Evolutionary conservation across 1,139 yeast species (phyloP).

Genomic region (Kazachstania sp.): DNA sequence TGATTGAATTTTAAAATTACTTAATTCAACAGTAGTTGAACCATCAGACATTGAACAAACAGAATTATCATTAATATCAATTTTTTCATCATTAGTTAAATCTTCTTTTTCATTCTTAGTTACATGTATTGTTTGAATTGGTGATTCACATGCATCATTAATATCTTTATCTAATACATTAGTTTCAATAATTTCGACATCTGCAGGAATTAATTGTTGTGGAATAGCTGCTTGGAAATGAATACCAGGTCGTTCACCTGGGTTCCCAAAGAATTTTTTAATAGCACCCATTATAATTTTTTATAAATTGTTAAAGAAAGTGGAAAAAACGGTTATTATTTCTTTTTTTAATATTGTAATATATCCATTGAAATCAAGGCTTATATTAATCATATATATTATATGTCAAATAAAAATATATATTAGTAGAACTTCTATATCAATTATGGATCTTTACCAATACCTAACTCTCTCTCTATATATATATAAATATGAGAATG

Average conservation of each 20-base stretch:
- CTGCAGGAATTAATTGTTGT: neutral
- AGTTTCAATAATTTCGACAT: neutral
- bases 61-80: neutral
- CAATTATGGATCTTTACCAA: too few species aligned
- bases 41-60: conserved; percentile 1
- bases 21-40: conserved; percentile 5
- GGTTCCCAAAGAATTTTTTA: conserved; percentile 16
- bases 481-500: too few species aligned
- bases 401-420: too few species aligned
- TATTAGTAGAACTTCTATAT: too few species aligned
- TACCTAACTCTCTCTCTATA: too few species aligned
- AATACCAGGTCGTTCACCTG: conserved; percentile 18
- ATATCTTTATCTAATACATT: neutral
- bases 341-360: too few species aligned
- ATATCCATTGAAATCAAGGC: too few species aligned
- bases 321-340: too few species aligned
- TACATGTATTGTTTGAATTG: too few species aligned
- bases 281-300: conserved; percentile 16
- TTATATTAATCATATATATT: too few species aligned
- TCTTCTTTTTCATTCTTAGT: too few species aligned
- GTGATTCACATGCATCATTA: neutral
- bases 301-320: neutral
- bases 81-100: neutral
- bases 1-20: conserved; percentile 6
- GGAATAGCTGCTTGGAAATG: conserved; percentile 15